Percentiles rank a stretch among this genome's conserved stretches.
Evolutionary conservation across 495 filamentous ascomycete genomes (phyloP).

Genomic region (Staphylotrichum tortipilum): DNA sequence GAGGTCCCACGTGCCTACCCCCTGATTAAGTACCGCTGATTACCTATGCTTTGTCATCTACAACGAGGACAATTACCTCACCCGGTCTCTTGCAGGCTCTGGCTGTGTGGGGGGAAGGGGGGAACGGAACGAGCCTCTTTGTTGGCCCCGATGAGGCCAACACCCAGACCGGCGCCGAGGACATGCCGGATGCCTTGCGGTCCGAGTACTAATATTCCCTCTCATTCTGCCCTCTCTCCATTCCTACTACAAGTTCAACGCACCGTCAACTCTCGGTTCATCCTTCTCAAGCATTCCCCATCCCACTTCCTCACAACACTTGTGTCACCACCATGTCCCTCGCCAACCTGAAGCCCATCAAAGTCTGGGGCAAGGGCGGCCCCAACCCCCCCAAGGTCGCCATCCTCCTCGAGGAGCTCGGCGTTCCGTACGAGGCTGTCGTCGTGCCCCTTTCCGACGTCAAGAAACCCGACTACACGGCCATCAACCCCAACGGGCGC

Average conservation of each 20-base stretch:
- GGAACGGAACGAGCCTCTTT: background rate
- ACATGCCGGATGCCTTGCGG: no score
- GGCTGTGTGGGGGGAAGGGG: no score
- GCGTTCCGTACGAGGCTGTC: conserved; percentile 45
- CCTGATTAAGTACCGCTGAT: background rate
- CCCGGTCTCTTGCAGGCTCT: background rate
- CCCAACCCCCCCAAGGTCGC: conserved; percentile 35
- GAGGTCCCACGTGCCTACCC: no score
- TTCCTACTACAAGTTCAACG: background rate
- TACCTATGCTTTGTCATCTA: background rate
- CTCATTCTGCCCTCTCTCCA: background rate
- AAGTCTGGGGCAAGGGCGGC: background rate
- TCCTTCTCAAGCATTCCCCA: no score
- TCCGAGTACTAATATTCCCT: background rate
- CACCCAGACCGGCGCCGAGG: background rate
- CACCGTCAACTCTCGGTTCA: no score
- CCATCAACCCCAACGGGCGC: conserved; percentile 67
- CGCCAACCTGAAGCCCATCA: background rate
- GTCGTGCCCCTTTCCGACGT: conserved; percentile 37
- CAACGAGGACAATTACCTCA: background rate
- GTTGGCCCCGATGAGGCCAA: background rate
- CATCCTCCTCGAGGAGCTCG: conserved; percentile 56
- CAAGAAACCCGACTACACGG: conserved; percentile 47
- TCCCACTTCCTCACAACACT: no score
- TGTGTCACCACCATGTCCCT: background rate